These are phyloP conservation scores for Neonothopanus nambi DNA, from an alignment of 1,284 basidiomycete species.

Conservation along the genomic window DNA sequence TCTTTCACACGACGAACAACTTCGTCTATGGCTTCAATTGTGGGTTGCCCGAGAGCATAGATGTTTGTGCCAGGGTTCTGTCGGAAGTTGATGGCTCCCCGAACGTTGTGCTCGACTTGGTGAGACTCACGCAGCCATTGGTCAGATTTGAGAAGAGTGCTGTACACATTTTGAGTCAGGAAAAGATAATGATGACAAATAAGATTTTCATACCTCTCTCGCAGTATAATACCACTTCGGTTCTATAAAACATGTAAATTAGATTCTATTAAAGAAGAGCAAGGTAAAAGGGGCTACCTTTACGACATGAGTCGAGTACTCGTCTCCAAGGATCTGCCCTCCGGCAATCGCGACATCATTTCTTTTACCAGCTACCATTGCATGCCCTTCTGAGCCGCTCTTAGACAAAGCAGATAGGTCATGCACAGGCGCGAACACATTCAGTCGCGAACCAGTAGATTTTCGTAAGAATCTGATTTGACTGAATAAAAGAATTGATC, in stretches of 20 bases:
- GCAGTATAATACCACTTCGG: conserved; percentile 90
- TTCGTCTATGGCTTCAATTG: conserved; percentile 84
- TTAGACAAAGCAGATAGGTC: conserved; percentile 82
- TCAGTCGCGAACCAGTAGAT: conserved; percentile 47
- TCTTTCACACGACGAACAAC: conserved; percentile 75
- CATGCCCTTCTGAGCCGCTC: conserved; percentile 54
- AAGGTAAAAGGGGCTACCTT: conserved; percentile 48
- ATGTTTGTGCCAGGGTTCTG: conserved; percentile 83
- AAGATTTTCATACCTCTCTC: conserved; percentile 65
- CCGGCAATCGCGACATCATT: conserved; percentile 81
- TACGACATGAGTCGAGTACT: conserved; percentile 92
- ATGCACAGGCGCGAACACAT: conserved; percentile 85
- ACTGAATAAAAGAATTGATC: conserved; percentile 38
- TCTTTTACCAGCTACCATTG: conserved; percentile 61
- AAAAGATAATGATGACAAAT: conserved; percentile 6
- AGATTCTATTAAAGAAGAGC: conserved; percentile 4
- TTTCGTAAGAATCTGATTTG: conserved; percentile 87
- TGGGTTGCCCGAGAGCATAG: conserved; percentile 93
- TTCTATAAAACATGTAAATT: conserved; percentile 47
- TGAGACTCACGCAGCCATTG: conserved; percentile 81
- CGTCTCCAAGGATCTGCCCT: conserved; percentile 87
- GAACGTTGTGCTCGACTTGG: conserved; percentile 66
- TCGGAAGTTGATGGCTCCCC: conserved; percentile 95
- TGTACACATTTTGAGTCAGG: conserved; percentile 27
- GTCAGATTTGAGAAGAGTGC: conserved; percentile 88